Base-by-base conservation (phyloP, 2,329 filamentous ascomycete species). In the Curvularia lunata region DNA sequence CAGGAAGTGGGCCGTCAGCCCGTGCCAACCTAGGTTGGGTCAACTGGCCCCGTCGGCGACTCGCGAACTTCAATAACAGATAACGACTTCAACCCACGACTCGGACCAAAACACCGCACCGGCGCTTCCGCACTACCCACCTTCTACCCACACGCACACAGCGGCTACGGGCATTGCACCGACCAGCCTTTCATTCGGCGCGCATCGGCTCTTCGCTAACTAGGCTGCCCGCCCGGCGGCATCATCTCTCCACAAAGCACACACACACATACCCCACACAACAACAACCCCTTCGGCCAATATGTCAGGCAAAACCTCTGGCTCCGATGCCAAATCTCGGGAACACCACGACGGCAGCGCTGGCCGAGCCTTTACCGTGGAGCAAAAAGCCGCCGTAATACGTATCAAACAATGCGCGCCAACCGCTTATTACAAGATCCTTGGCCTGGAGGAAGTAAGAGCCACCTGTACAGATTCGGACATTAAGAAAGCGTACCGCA, bases 401-500 rank as follows among this genome's bases (percentile, higher is more conserved):
- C 87, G 95, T 65, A 95, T 99, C 75, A 88, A 91, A 65, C 86
- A 85, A 81, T 99, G 95, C 80, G 83, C 85, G 38, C 81, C 90
- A 21, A 97, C 92, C 4, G 91, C 91, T 18, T 99, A 96, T 79
- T 99, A 99, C 81, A 95, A 98, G 76, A 98, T 99, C 67, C 81
- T 99, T 30, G 88, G 88, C 21, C 79, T 97, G 48, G 85, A 89
- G 68, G 82, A 83, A 62, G 81, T 88, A 38, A 84, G 84, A 68
- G 80, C 83, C 56, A 85, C 87, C 19, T 89, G 86, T 70, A 87
- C 87, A 48, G 94, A 98, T 68, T 78, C 83, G 61, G 94, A 98
- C 72, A 92, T 99, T 75, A 99, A 98, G 79, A 98, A 98, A 82
- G 94, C 95, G 6, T 99, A 99, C 80, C 87, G 94, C 73, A 98